Conservation (phyloP, 768 basidiomycete species). For the Mycena haematopus region DNA sequence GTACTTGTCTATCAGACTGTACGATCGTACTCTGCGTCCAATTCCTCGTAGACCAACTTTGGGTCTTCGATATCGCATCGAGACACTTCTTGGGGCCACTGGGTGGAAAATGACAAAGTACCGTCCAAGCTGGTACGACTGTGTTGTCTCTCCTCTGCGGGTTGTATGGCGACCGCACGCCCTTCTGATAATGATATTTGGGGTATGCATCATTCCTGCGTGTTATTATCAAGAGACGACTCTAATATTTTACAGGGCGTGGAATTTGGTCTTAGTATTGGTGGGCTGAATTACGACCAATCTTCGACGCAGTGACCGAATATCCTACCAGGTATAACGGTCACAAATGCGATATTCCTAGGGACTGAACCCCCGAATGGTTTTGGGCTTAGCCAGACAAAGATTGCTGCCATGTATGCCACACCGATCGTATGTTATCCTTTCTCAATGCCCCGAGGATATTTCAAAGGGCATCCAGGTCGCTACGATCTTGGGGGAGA, state of each 20-base stretch:
- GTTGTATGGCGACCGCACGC: slow-evolving; percentile 54
- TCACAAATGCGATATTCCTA: slow-evolving; percentile 62
- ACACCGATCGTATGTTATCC: slow-evolving; percentile 48
- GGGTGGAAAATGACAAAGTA: slow-evolving; percentile 57
- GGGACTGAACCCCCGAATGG: slow-evolving; percentile 52
- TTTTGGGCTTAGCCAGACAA: slow-evolving; percentile 50
- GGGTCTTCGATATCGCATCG: slow-evolving; percentile 52
- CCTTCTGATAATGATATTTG: slow-evolving; percentile 43
- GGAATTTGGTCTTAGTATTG: slow-evolving; percentile 53
- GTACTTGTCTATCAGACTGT: slow-evolving; percentile 50
- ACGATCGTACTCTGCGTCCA: slow-evolving; percentile 55
- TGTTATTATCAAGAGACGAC: not conserved
- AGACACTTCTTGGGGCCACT: slow-evolving; percentile 60
- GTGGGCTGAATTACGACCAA: slow-evolving; percentile 24
- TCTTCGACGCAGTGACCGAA: not conserved
- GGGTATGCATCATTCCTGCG: slow-evolving; percentile 31
- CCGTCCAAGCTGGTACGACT: slow-evolving; percentile 42
- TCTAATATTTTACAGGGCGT: slow-evolving; percentile 34
- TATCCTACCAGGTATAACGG: slow-evolving; percentile 38
- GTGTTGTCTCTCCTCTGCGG: slow-evolving; percentile 34
- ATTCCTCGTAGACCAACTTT: slow-evolving; percentile 44
- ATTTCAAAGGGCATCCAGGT: slow-evolving; percentile 38
- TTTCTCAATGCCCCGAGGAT: not conserved
- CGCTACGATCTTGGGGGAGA: slow-evolving; percentile 57
- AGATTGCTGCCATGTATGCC: slow-evolving; percentile 49